phyloP scores from a whole-genome alignment of 75 land plant genomes.

The Sequoia sempervirens region DNA sequence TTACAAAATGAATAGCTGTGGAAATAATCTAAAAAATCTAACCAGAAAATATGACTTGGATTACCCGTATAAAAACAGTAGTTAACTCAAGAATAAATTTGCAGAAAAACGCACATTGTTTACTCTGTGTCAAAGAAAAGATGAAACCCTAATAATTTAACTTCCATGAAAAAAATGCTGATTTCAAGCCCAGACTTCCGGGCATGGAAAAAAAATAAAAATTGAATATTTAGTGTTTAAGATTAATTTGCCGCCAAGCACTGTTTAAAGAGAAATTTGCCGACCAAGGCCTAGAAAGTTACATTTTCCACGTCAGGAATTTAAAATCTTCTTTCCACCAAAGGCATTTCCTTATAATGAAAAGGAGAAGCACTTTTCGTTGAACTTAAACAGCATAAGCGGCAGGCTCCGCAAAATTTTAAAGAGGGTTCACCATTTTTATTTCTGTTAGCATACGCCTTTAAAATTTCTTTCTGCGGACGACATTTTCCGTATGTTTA shows the following conservation, averaged over 20 bases:
- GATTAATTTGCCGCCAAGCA: not conserved
- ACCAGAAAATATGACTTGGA: no score
- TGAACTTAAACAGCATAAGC: not conserved
- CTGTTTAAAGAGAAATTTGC: not conserved
- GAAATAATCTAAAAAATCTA: no score
- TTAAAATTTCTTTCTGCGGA: no score
- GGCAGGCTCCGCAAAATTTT: no score
- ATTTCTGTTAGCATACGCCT: no score
- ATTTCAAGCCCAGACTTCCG: not conserved
- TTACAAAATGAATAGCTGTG: no score
- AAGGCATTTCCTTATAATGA: not conserved
- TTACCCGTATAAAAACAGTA: not conserved
- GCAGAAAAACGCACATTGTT: no score
- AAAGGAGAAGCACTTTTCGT: not conserved
- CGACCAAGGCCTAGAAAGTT: no score
- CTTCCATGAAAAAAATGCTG: not conserved
- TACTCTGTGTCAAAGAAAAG: not conserved
- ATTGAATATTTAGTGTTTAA: not conserved
- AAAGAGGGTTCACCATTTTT: no score
- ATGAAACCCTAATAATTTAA: not conserved
- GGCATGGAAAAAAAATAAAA: not conserved
- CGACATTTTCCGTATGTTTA: no score
- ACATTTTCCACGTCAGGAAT: not conserved
- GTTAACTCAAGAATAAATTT: not conserved
- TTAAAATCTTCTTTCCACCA: no score